phyloP scores from a whole-genome alignment of 139 green algal genomes.

The Nannochloris sp. region DNA sequence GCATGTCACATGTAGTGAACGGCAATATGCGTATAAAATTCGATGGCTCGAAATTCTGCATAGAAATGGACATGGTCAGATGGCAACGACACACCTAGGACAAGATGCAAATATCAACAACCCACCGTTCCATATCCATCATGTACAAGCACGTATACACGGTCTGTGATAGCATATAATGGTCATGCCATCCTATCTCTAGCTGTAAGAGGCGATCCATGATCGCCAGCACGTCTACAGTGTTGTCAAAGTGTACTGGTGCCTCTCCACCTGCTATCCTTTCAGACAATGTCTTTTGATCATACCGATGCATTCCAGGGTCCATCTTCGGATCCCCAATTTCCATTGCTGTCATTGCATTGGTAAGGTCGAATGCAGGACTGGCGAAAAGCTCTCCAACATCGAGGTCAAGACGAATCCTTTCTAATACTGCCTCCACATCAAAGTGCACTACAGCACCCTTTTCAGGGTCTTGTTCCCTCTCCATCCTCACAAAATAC shows the following conservation, averaged over 20 bases:
- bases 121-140: conserved; percentile 49
- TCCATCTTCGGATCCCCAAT: conserved; percentile 88
- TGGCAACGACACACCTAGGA: too few relatives aligned
- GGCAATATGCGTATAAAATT: conserved; percentile 2
- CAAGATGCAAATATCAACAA: neutral
- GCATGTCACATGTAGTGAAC: conserved; percentile 36
- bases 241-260: conserved; percentile 27
- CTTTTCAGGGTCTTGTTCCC: neutral
- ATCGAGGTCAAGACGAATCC: conserved; percentile 26
- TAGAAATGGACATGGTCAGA: too few relatives aligned
- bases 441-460: neutral
- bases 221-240: conserved; percentile 25
- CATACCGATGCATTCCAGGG: conserved; percentile 35
- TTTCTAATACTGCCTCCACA: neutral
- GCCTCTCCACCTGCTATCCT: conserved; percentile 38
- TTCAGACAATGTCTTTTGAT: conserved; percentile 20
- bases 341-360: conserved; percentile 85
- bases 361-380: conserved; percentile 74
- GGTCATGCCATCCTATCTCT: conserved; percentile 66
- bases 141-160: conserved; percentile 83
- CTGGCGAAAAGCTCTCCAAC: conserved; percentile 66
- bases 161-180: conserved; percentile 60
- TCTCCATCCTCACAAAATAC: too few relatives aligned
- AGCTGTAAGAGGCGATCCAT: conserved; percentile 46
- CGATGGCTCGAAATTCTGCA: neutral